Evolutionary conservation across 164 flowering plant genomes (phyloP), one percentile per base, ranked within the genome.

Genomic region (Sextonia rubra): DNA sequence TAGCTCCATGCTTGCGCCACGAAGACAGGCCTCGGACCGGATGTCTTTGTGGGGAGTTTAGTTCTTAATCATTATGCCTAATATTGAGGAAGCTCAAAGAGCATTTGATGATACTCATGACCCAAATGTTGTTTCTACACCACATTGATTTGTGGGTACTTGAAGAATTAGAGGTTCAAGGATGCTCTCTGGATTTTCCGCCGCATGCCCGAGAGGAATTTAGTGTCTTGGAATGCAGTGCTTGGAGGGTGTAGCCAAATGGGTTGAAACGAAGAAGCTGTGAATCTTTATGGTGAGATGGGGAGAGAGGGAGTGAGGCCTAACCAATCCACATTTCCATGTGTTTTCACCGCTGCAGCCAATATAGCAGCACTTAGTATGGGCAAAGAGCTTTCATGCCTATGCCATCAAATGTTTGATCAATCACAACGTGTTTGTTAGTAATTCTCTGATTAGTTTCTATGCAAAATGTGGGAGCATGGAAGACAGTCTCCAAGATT

Each of bases 151-250:
- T 49, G 77, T 78, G 94, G 89, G 58, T 90, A 84, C 77, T 64
- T 88, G 70, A 88, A 82, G 74, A 81, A 76, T 68, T 82, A 80
- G 69, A 80, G 78, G 66, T 74, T 86, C 70, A 88, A 86, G 17
- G 90, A 87, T 69, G 98, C 94, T 60, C 44, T 74, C 1, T 20
- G 9, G 64, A 68, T 89, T 2, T 93, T 93, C 69, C 12, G 27
- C 24, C 47, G 52, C n/a, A 91, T 91, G 87, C 93, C 96, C 0
- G 91, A 91, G 74, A 84, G 81, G 70, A 91, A 89, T 79, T 84
- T 85, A 8, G 91, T 93, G 68, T 83, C 92, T 0, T 93, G 98
- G 98, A 93, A 93, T 79, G 92, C 94, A 0, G 82, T 93, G 91
- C 89, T 93, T 61, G 80, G 90, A 18, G 98, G 96, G 77, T 86